Conservation (phyloP, 495 filamentous ascomycete species). For the Letharia columbiana region DNA sequence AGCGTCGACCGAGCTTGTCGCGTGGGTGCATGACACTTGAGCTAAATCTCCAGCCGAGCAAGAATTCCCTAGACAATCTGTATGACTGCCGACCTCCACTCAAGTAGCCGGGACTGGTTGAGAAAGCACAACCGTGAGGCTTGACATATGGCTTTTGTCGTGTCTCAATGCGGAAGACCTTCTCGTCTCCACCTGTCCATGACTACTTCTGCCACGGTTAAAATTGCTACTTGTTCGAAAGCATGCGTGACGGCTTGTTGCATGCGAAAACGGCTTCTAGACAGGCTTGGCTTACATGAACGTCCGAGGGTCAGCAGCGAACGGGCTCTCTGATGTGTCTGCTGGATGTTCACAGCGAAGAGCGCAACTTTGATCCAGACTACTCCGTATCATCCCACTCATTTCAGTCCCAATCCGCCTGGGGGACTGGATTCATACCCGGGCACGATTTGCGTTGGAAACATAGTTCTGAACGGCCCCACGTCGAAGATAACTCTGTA, state of each 20-base stretch:
- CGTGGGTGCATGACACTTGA: constrained; percentile 16
- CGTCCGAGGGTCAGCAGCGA: constrained; percentile 13
- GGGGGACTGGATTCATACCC: background rate
- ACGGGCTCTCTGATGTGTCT: background rate
- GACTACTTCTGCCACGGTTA: constrained; percentile 4
- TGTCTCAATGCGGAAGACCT: constrained; percentile 15
- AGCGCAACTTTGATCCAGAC: background rate
- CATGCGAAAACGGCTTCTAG: constrained; percentile 12
- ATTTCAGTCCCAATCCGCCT: background rate
- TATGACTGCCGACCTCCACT: background rate
- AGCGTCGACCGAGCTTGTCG: constrained; percentile 16
- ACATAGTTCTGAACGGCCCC: background rate
- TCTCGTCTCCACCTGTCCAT: constrained; percentile 11
- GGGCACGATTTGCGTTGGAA: background rate
- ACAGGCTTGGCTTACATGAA: constrained; percentile 6
- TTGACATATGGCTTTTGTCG: constrained; percentile 14
- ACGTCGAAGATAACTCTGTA: background rate
- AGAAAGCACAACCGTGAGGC: constrained; percentile 14
- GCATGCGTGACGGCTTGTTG: constrained; percentile 13
- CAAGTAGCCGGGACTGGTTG: background rate
- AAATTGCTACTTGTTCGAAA: background rate
- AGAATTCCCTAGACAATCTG: constrained; percentile 8
- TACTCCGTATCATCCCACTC: background rate
- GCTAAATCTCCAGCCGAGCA: constrained; percentile 11
- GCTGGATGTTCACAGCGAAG: background rate